Evolutionary conservation across 768 basidiomycete genomes (phyloP).

Genomic region (Leccinum longicurvipes): DNA sequence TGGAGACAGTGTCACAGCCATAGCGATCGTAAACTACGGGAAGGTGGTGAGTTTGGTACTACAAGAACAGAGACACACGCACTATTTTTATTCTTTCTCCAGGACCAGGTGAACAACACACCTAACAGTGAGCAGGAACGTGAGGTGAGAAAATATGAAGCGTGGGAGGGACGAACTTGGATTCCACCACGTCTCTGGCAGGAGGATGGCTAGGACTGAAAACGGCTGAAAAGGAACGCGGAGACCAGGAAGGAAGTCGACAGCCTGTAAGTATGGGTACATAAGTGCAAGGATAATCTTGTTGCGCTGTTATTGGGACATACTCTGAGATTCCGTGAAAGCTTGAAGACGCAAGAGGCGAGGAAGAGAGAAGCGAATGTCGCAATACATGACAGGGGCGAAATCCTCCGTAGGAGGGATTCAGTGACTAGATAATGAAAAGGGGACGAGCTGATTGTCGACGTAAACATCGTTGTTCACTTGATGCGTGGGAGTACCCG

Average conservation of each 20-base stretch:
- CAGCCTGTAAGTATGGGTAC: slow-evolving; percentile 14
- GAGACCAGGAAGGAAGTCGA: slow-evolving; percentile 17
- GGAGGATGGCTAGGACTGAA: not conserved
- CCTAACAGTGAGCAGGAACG: slow-evolving; percentile 5
- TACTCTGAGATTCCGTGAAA: slow-evolving; percentile 15
- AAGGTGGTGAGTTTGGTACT: not conserved
- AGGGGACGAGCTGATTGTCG: not conserved
- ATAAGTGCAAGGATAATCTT: not conserved
- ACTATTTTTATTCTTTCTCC: slow-evolving; percentile 21
- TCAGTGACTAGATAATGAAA: not conserved
- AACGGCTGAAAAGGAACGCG: slow-evolving; percentile 21
- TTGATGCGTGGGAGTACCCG: not conserved
- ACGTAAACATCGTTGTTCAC: too few species aligned
- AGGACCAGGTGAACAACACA: slow-evolving; percentile 19
- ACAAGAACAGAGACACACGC: not conserved
- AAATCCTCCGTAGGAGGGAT: too few species aligned
- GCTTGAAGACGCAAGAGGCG: slow-evolving; percentile 15
- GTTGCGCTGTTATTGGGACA: not conserved
- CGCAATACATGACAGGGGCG: not conserved
- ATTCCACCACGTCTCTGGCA: slow-evolving; percentile 23
- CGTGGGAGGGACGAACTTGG: slow-evolving; percentile 6
- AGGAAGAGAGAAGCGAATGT: slow-evolving; percentile 2
- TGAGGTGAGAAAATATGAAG: not conserved
- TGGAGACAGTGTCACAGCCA: slow-evolving; percentile 20
- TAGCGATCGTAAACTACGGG: slow-evolving; percentile 17